These are phyloP conservation scores for Lentinula guzmanii DNA, from an alignment of 768 basidiomycete species.

Conservation along the genomic window DNA sequence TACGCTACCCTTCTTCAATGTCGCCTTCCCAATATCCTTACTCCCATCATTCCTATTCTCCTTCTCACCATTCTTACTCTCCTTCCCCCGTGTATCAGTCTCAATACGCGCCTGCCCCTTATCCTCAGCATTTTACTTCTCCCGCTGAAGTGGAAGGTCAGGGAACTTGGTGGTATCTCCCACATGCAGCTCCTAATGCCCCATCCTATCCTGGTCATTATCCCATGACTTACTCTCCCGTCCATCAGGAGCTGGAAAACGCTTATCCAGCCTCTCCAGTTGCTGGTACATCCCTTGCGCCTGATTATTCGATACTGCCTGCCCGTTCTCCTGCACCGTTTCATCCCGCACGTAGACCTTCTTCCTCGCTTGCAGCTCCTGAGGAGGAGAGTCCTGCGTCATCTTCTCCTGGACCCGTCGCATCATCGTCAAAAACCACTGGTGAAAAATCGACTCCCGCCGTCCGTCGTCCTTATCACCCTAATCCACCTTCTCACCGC, in stretches of 20 bases:
- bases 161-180: constrained; percentile 51
- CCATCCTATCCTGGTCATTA: constrained; percentile 27
- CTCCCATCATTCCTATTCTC: constrained; percentile 26
- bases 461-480: constrained; percentile 56
- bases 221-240: constrained; percentile 21
- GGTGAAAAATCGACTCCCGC: constrained; percentile 19
- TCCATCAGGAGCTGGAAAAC: constrained; percentile 18
- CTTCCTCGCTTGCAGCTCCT: constrained; percentile 7
- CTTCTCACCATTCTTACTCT: constrained; percentile 25
- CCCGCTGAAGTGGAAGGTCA: constrained; percentile 32
- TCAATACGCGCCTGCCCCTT: constrained; percentile 30
- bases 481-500: constrained; percentile 64
- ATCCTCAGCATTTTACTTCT: constrained; percentile 26
- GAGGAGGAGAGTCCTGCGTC: not conserved
- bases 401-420: not conserved
- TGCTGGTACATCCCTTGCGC: constrained; percentile 13
- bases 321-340: not conserved
- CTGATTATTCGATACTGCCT: constrained; percentile 12
- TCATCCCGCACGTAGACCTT: not conserved
- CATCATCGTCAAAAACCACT: not conserved
- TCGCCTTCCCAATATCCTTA: constrained; percentile 29
- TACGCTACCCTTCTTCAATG: constrained; percentile 26
- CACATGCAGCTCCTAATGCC: constrained; percentile 19
- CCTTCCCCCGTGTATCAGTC: constrained; percentile 29
- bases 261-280: constrained; percentile 14